These are phyloP conservation scores for Suillus paluster DNA, from an alignment of 768 basidiomycete genomes.

Conservation along the genomic window DNA sequence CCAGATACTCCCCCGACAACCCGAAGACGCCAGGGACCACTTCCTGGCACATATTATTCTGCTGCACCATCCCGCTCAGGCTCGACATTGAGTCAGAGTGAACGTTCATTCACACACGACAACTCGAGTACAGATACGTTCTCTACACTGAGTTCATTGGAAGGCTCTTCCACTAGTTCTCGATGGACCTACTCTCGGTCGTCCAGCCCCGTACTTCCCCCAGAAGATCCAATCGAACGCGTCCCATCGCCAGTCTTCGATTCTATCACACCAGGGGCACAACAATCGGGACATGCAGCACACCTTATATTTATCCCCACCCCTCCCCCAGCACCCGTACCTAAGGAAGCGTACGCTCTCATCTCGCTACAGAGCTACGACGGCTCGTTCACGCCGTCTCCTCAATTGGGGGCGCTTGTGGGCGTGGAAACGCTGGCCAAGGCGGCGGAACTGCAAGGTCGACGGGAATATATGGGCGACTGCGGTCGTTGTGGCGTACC, in stretches of 20 bases:
- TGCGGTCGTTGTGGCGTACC: constrained; percentile 48
- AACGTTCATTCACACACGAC: constrained; percentile 21
- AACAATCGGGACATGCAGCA: background rate
- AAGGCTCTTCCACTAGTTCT: constrained; percentile 38
- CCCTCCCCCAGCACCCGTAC: constrained; percentile 15
- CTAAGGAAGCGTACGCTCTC: constrained; percentile 38
- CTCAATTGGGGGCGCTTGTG: constrained; percentile 39
- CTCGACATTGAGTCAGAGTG: constrained; percentile 8
- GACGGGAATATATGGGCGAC: constrained; percentile 59
- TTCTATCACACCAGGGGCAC: constrained; percentile 11
- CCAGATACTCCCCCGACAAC: background rate
- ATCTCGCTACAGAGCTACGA: constrained; percentile 46
- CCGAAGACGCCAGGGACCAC: background rate
- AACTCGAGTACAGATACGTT: constrained; percentile 39
- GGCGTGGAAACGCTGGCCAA: constrained; percentile 39
- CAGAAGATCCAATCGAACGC: constrained; percentile 30
- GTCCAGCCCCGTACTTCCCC: constrained; percentile 24
- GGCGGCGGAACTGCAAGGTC: constrained; percentile 27
- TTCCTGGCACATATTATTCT: constrained; percentile 28
- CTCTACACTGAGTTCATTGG: constrained; percentile 55
- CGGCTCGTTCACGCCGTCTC: constrained; percentile 48
- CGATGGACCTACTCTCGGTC: constrained; percentile 34
- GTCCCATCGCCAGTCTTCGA: constrained; percentile 37
- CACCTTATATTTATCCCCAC: too few relatives aligned
- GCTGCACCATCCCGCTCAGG: constrained; percentile 23